These are phyloP conservation scores for Lentinula raphanica DNA, from an alignment of 768 basidiomycete genomes.

Conservation along the genomic window DNA sequence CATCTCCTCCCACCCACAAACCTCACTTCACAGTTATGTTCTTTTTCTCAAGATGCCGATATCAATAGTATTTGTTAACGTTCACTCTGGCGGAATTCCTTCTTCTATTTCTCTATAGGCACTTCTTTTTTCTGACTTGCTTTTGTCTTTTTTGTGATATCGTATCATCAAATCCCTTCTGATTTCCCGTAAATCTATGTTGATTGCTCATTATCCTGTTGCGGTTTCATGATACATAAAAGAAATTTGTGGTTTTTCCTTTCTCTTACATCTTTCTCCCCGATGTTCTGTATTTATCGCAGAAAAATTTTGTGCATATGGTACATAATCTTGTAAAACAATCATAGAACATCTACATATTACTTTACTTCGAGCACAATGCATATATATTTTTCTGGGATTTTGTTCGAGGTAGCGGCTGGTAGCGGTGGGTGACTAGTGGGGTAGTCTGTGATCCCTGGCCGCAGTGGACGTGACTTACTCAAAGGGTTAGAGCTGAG, in stretches of 20 bases:
- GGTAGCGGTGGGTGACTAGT: no score
- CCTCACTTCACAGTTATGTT: no score
- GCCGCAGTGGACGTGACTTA: no score
- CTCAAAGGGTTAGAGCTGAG: no score
- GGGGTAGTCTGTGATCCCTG: no score
- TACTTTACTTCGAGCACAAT: background rate
- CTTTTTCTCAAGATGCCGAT: no score
- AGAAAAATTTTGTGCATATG: conserved; percentile 14
- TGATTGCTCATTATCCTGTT: conserved; percentile 9
- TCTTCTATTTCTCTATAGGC: background rate
- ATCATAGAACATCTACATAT: background rate
- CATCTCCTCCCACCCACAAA: background rate
- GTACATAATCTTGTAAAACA: conserved; percentile 6
- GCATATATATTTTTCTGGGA: conserved; percentile 2
- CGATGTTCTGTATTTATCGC: conserved; percentile 13
- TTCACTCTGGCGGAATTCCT: conserved; percentile 4
- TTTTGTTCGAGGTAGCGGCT: no score
- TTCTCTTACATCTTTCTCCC: conserved; percentile 4
- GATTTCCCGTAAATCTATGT: conserved; percentile 10
- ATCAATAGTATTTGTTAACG: background rate
- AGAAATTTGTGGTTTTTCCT: background rate
- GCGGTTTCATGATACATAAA: background rate
- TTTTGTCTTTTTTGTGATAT: background rate
- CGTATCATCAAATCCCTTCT: conserved; percentile 10
- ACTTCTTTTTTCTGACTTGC: background rate